Evolutionary conservation across 1,139 yeast genomes (phyloP), one percentile per base, ranked within the genome.

Genomic region (Cylindricascospora bacillispora): DNA sequence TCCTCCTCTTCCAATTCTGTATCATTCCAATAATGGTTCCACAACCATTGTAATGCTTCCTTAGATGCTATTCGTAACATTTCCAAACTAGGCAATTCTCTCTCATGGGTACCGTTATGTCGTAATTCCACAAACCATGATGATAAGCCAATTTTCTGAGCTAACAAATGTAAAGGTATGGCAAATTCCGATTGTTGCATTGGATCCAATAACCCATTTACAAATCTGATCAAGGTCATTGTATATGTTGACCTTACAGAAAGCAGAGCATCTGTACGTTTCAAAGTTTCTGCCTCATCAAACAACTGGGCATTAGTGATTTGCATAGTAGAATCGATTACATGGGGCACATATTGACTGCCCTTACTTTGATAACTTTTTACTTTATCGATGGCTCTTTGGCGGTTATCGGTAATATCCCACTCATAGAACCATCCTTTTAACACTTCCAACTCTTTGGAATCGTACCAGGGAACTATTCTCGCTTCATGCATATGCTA

Each of bases 101-200:
- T 40, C 43, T 89, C 97, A 52, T 92, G 99, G 0, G 98, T 89
- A 4, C 93, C 89, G 51, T 73, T 70, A 52, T 92, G 98, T 38
- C 99, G 62, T 24, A 85, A 50, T 49, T 92, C 98, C 0, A 92
- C 98, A 55, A 92, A 85, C 46, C 70, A 70, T 21, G 78, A 66
- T 0, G 98, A 95, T 14, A 92, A 58, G 1, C 70, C 70, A 14
- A 82, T 57, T 24, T 67, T 65, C 31, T 62, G 68, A 0, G 98
- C 98, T 19, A 89, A 56, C 5, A 67, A 64, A 40, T 78, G 79
- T 44, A 89, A 59, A 2, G 97, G 89, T 13, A 80, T 68, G 0
- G 94, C 95, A 47, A 62, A 78, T 31, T 65, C 70, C 0, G 86
- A 71, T 44, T 76, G 82, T 52, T 89, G 98, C 28, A 69, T 67